Evolutionary conservation across 2,329 filamentous ascomycete genomes (phyloP).

Genomic region (Nemania sp.): DNA sequence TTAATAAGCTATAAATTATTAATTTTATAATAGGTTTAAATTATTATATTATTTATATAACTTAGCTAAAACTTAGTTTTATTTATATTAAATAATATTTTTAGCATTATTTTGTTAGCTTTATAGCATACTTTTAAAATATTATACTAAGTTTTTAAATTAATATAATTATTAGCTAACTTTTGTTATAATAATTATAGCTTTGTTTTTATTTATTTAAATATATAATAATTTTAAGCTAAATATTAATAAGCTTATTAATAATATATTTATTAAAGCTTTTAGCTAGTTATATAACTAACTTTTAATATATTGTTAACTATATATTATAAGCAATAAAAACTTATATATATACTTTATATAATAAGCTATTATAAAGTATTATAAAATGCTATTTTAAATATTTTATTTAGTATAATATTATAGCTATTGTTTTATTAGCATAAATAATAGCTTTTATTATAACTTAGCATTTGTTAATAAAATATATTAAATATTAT

Average conservation of each 20-base stretch:
- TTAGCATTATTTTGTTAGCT: background rate
- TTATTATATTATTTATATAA: background rate
- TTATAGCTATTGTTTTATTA: background rate
- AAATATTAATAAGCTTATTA: conserved; percentile 1
- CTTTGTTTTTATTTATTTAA: background rate
- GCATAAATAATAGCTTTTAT: background rate
- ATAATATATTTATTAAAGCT: background rate
- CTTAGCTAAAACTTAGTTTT: background rate
- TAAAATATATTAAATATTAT: background rate
- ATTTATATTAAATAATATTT: background rate
- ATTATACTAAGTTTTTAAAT: too few relatives aligned
- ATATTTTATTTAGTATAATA: background rate
- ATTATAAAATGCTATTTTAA: background rate
- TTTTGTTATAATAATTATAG: background rate
- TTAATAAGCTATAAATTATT: background rate
- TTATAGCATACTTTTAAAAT: background rate
- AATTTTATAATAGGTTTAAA: background rate
- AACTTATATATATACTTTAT: too few relatives aligned
- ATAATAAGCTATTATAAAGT: background rate
- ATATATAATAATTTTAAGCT: background rate
- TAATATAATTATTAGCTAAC: background rate
- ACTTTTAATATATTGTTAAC: background rate
- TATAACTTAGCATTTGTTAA: background rate
- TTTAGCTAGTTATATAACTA: background rate
- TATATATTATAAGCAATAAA: background rate